Evolutionary conservation across 352 stramenopile genomes (phyloP).

Genomic region (Peronospora destructor): DNA sequence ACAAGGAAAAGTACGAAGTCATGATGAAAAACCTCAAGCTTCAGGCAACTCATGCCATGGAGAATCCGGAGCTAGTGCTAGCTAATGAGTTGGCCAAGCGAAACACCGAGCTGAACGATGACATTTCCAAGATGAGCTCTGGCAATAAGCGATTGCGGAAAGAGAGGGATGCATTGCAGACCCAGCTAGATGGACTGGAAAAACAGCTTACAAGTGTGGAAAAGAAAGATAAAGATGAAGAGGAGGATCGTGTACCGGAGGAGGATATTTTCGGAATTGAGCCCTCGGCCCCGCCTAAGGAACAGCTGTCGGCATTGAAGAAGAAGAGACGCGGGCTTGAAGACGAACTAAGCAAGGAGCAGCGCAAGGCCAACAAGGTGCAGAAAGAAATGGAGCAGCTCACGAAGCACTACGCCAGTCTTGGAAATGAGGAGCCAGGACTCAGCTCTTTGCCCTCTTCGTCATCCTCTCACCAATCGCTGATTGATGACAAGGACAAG

Average conservation of each 20-base stretch:
- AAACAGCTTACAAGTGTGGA: conserved; percentile 59
- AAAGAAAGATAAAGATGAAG: conserved; percentile 31
- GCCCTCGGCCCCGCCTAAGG: conserved; percentile 39
- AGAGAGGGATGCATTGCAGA: conserved; percentile 63
- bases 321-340: conserved; percentile 72
- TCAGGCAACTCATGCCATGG: conserved; percentile 60
- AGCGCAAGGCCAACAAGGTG: conserved; percentile 63
- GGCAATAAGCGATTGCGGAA: conserved; percentile 81
- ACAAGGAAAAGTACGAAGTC: conserved; percentile 63
- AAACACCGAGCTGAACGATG: conserved; percentile 72
- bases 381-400: conserved; percentile 83
- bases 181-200: conserved; percentile 61
- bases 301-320: conserved; percentile 52
- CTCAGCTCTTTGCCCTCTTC: conserved; percentile 31
- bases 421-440: conserved; percentile 28
- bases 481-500: conserved; percentile 29
- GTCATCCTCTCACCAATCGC: conserved; percentile 36
- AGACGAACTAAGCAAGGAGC: conserved; percentile 74
- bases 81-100: conserved; percentile 67
- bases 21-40: conserved; percentile 84
- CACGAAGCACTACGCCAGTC: conserved; percentile 57
- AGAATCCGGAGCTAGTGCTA: conserved; percentile 72
- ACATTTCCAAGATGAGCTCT: conserved; percentile 78
- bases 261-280: conserved; percentile 79
- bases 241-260: conserved; percentile 57